Conservation (phyloP, 768 basidiomycete genomes). For the Hemileccinum rubropunctum region DNA sequence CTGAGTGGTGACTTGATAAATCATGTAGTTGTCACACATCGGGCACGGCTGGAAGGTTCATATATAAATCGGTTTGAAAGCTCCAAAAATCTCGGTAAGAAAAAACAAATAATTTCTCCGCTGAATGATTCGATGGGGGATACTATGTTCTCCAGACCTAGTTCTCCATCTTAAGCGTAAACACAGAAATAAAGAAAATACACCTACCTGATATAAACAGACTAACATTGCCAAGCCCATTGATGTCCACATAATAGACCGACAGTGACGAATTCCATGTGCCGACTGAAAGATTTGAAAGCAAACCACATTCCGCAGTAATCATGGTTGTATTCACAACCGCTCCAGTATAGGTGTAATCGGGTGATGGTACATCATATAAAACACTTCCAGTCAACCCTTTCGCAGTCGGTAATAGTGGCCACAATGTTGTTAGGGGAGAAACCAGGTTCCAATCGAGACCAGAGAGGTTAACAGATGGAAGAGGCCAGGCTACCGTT, state of each 20-base stretch:
- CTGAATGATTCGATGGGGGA: not conserved
- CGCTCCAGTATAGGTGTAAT: conserved; percentile 2
- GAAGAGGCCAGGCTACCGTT: not conserved
- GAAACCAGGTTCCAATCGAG: not conserved
- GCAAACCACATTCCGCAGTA: conserved; percentile 12
- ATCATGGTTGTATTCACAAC: conserved; percentile 18
- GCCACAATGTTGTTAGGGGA: not conserved
- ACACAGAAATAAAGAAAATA: not conserved
- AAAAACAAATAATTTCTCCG: not conserved
- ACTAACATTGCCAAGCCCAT: conserved; percentile 3
- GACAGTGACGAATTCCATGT: too few relatives aligned
- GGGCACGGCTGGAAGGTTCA: not conserved
- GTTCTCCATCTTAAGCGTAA: not conserved
- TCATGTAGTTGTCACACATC: not conserved
- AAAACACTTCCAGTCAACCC: conserved; percentile 13
- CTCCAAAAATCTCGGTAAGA: not conserved
- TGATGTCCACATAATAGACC: too few relatives aligned
- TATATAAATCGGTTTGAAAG: too few relatives aligned
- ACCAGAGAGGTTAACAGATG: not conserved
- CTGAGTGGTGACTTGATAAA: not conserved
- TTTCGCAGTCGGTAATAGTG: conserved; percentile 2
- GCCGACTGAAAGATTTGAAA: conserved; percentile 5
- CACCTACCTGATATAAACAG: not conserved
- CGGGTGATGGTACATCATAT: conserved; percentile 15
- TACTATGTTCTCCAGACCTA: not conserved